Conservation (phyloP, 202 grass and related monocot genomes). For the Alloteropsis angusta region DNA sequence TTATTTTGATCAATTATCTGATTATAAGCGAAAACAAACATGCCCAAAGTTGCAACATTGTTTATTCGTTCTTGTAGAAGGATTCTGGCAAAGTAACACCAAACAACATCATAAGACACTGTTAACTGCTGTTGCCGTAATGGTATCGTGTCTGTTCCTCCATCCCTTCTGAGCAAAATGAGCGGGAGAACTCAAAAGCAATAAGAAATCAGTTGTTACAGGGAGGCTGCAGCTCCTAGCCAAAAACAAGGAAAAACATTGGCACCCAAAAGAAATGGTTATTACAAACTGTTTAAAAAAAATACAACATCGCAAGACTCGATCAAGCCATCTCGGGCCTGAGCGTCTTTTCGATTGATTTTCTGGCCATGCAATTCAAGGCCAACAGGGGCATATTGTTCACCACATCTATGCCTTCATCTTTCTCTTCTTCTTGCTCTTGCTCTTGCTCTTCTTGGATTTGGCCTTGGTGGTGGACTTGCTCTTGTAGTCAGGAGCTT, state of each 20-base stretch:
- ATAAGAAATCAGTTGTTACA: slow-evolving; percentile 12
- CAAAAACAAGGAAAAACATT: background rate
- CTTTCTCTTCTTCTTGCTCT: slow-evolving; percentile 37
- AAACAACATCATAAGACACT: background rate
- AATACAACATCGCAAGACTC: slow-evolving; percentile 25
- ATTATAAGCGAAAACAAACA: no score
- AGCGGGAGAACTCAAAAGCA: background rate
- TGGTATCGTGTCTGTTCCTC: background rate
- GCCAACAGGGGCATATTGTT: background rate
- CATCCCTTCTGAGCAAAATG: background rate
- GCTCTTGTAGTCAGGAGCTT: slow-evolving; percentile 67
- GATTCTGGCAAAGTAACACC: background rate
- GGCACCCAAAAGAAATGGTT: slow-evolving; percentile 4
- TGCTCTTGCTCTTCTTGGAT: slow-evolving; percentile 40
- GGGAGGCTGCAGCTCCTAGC: background rate
- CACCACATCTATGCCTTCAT: slow-evolving; percentile 43
- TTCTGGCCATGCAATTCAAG: background rate
- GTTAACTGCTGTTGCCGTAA: background rate
- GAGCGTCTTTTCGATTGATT: background rate
- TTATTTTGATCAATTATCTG: no score
- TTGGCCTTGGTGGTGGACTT: slow-evolving; percentile 42
- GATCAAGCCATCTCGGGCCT: background rate
- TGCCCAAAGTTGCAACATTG: background rate
- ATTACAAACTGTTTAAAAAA: slow-evolving; percentile 30
- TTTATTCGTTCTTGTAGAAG: background rate